Conservation (phyloP, 2,329 filamentous ascomycete genomes). For the Cercospora sp. region DNA sequence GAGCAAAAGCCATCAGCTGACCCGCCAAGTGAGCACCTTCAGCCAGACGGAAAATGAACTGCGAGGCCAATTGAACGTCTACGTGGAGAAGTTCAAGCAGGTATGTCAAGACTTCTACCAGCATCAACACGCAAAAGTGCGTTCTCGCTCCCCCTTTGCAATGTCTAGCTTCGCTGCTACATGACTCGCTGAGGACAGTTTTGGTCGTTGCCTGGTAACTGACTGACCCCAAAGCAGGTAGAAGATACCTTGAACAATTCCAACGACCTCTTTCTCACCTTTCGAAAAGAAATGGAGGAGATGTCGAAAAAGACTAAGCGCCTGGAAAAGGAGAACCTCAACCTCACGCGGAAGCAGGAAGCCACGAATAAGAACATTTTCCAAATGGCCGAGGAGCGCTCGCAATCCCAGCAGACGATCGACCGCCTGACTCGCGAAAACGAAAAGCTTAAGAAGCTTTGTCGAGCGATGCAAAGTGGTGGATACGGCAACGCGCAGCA, state of each 20-base stretch:
- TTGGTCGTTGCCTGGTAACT: slow-evolving; percentile 33
- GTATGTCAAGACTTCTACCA: slow-evolving; percentile 52
- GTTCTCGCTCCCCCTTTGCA: slow-evolving; percentile 14
- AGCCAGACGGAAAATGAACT: slow-evolving; percentile 94
- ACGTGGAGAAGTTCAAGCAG: slow-evolving; percentile 99
- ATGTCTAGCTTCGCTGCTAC: slow-evolving; percentile 6
- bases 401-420: slow-evolving; percentile 70
- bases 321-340: slow-evolving; percentile 93
- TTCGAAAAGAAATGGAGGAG: slow-evolving; percentile 98
- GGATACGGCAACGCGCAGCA: slow-evolving; percentile 62
- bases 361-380: slow-evolving; percentile 92
- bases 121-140: slow-evolving; percentile 19
- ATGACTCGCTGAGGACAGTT: slow-evolving; percentile 14
- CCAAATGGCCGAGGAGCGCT: slow-evolving; percentile 93
- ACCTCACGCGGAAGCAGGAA: slow-evolving; percentile 87
- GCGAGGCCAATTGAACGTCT: slow-evolving; percentile 92
- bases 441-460: slow-evolving; percentile 88
- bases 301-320: slow-evolving; percentile 99
- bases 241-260: slow-evolving; percentile 98
- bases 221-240: slow-evolving; percentile 66
- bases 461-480: slow-evolving; percentile 94
- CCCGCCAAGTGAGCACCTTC: slow-evolving; percentile 89
- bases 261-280: slow-evolving; percentile 95
- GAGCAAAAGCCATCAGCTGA: slow-evolving; percentile 77
- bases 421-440: slow-evolving; percentile 82